A percentile compares a stretch with the other conserved stretches of the same genome.
These are phyloP conservation scores for Athelia sp. DNA, from an alignment of 1,284 basidiomycete genomes.

Conservation along the genomic window DNA sequence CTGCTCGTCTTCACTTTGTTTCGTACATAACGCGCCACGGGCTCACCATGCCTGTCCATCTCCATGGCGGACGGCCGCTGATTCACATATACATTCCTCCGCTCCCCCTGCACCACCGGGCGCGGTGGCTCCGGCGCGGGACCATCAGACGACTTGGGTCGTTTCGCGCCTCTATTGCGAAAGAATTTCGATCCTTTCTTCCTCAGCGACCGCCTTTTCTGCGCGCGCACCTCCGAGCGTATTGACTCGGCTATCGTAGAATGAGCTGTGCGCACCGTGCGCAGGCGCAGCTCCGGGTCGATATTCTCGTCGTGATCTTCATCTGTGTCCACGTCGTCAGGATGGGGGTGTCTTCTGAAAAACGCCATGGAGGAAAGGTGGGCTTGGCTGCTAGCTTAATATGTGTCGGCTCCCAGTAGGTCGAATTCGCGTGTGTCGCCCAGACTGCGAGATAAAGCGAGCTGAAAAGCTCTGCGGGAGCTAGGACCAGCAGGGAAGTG, in stretches of 20 bases:
- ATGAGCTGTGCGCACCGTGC: slow-evolving; percentile 85
- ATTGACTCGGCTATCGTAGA: slow-evolving; percentile 86
- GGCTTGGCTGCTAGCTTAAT: too few relatives aligned
- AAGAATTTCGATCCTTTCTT: slow-evolving; percentile 60
- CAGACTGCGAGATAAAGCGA: slow-evolving; percentile 1
- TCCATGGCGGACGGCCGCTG: slow-evolving; percentile 59
- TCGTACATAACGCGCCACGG: slow-evolving; percentile 71
- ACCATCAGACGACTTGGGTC: slow-evolving; percentile 28
- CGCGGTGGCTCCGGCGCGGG: slow-evolving; percentile 13
- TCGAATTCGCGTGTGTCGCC: slow-evolving; percentile 10
- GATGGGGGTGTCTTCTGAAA: slow-evolving; percentile 22
- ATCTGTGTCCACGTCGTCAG: slow-evolving; percentile 41
- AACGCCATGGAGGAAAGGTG: slow-evolving; percentile 17
- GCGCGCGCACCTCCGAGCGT: slow-evolving; percentile 68
- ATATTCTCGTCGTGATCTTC: slow-evolving; percentile 61
- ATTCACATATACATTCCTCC: slow-evolving; percentile 84
- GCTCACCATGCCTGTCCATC: slow-evolving; percentile 71
- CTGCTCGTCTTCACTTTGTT: slow-evolving; percentile 96
- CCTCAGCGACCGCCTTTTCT: slow-evolving; percentile 54
- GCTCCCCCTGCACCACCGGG: slow-evolving; percentile 38
- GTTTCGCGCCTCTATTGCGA: slow-evolving; percentile 36
- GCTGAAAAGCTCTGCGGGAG: neutral
- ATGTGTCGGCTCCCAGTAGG: too few relatives aligned
- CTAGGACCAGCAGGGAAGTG: neutral
- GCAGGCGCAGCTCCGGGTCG: slow-evolving; percentile 80